phyloP scores from a whole-genome alignment of 495 filamentous ascomycete genomes.

The Geopyxis carbonaria region DNA sequence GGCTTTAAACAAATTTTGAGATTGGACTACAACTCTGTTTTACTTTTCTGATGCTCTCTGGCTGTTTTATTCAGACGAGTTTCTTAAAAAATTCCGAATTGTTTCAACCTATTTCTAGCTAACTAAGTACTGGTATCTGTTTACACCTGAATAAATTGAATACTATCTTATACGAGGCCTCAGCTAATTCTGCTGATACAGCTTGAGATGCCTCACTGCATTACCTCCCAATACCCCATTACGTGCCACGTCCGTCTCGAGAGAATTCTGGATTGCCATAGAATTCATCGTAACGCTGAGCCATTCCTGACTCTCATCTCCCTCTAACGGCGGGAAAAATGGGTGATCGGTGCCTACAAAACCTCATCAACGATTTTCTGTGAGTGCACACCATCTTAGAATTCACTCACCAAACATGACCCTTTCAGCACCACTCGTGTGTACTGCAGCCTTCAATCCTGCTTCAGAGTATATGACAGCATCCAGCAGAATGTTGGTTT shows the following conservation, averaged over 20 bases:
- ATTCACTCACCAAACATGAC: constrained; percentile 52
- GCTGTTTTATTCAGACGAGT: too few relatives aligned
- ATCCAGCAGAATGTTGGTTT: constrained; percentile 78
- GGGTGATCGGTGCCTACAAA: constrained; percentile 69
- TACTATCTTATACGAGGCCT: too few relatives aligned
- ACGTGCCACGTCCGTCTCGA: constrained; percentile 36
- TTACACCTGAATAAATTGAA: too few relatives aligned
- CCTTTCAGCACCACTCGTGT: constrained; percentile 44
- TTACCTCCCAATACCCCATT: constrained; percentile 50
- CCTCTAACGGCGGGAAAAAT: constrained; percentile 71
- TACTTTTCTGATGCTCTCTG: too few relatives aligned
- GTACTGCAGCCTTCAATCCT: constrained; percentile 56
- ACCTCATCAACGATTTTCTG: background rate
- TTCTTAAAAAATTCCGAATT: too few relatives aligned
- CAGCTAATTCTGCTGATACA: too few relatives aligned
- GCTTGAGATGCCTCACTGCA: constrained; percentile 44
- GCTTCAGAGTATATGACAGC: constrained; percentile 67
- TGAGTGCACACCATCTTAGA: background rate
- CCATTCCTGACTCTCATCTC: constrained; percentile 48
- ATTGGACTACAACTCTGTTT: too few relatives aligned
- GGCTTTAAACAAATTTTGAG: too few relatives aligned
- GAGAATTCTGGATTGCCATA: constrained; percentile 44
- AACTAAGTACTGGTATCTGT: too few relatives aligned
- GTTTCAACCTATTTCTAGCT: too few relatives aligned
- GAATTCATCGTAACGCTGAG: constrained; percentile 67